Base-by-base conservation (phyloP, 2,329 filamentous ascomycete genomes). In the Metarhizium brunneum region DNA sequence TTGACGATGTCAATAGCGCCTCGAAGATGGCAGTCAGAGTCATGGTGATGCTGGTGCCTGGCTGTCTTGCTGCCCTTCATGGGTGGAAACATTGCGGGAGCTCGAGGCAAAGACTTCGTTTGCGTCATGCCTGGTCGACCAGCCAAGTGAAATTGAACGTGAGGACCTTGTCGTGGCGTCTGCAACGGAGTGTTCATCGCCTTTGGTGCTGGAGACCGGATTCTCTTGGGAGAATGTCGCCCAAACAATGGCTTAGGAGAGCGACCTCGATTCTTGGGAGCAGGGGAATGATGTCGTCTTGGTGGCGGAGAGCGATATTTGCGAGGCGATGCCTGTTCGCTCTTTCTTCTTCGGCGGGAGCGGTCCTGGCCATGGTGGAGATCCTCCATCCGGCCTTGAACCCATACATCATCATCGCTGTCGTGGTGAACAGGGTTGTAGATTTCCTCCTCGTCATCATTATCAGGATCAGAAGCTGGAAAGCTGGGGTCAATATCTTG, bases 401-500 rank as follows among this genome's bases (percentile, higher is more conserved):
- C 74, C 81, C 87, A 86, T 47, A 85, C 71, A 51, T 85, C 76
- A 38, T 85, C 82, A 42, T 90, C 87, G 63, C 85, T 90, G 20
- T 85, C 83, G 54, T 84, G 76, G 64, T 69, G 83, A 57, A 66
- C 75, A 63, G 70, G 74, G 69, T 70, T 84, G 73, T 66, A 85
- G 69, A 69, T 81, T 54, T 89, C 85, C 45, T 89, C 84, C 42
- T 90, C 88, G 50, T 89, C 88, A 32, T 92, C 86, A 61, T 91
- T 85, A 30, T 99, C 94, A 0, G 87, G 88, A 63, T 97, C 94
- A 0, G 92, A 96, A 0, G 91, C 92, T 0, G 94, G 94, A 69
- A 99, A 99, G 66, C 92, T 96, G 1, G 94, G 94, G 66, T 99
- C 94, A 58, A 96, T 95, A 63, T 97, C 94, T 67, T 97, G 94